A percentile compares a stretch with the other conserved stretches of the same genome.
Evolutionary conservation across 306 rosid genomes (phyloP).

Genomic region (Medicago arabica): DNA sequence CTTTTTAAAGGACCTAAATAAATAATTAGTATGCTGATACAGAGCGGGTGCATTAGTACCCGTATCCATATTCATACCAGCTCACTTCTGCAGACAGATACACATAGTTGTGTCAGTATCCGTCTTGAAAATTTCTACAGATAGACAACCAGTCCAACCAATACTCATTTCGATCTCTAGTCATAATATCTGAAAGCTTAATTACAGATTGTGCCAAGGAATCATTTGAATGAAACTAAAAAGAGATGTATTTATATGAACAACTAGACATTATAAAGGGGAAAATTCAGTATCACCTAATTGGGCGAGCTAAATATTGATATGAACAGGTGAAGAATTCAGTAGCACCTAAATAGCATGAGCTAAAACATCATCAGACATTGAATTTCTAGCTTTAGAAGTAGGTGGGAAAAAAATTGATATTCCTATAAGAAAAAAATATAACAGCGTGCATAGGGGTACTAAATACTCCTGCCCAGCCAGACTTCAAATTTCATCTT

Average conservation of each 20-base stretch:
- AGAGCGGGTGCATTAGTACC: too few species aligned
- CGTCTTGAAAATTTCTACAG: too few species aligned
- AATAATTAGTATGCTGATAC: too few species aligned
- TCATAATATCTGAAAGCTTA: too few species aligned
- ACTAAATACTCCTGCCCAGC: slow-evolving; percentile 57
- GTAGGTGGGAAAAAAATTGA: slow-evolving; percentile 67
- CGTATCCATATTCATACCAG: too few species aligned
- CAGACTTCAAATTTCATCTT: slow-evolving; percentile 56
- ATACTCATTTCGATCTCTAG: too few species aligned
- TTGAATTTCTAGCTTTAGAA: slow-evolving; percentile 51
- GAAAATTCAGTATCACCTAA: slow-evolving; percentile 47
- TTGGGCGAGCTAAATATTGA: slow-evolving; percentile 50
- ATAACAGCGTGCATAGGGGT: slow-evolving; percentile 46
- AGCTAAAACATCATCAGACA: slow-evolving; percentile 46
- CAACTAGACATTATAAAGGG: slow-evolving; percentile 43
- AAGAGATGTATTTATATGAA: slow-evolving; percentile 44
- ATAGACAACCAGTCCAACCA: too few species aligned
- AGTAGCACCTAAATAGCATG: slow-evolving; percentile 53
- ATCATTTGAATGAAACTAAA: slow-evolving; percentile 33
- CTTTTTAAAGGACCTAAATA: too few species aligned
- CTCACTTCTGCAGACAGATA: too few species aligned
- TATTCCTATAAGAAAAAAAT: slow-evolving; percentile 51
- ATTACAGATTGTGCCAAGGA: neutral
- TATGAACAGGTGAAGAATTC: slow-evolving; percentile 57
- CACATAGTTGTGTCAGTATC: too few species aligned